Conservation (phyloP, 202 grass and related monocot genomes). For the Hordeum pubiflorum region DNA sequence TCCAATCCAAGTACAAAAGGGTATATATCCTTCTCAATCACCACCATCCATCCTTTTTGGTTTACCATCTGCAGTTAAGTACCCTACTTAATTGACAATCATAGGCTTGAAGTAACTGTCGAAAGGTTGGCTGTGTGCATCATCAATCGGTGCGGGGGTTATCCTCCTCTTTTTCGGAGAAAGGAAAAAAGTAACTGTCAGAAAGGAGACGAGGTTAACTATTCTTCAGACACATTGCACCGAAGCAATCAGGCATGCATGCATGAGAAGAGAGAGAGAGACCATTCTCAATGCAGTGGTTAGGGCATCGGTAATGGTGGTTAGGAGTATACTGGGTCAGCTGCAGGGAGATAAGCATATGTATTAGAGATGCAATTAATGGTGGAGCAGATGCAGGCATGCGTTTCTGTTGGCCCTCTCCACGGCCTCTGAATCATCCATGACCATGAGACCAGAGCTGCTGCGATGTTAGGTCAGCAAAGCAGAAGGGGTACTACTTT, state of each 20-base stretch:
- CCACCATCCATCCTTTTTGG: background rate
- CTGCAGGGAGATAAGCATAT: constrained; percentile 22
- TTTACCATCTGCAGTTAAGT: background rate
- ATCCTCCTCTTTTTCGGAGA: too few relatives aligned
- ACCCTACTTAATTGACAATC: background rate
- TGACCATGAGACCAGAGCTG: constrained; percentile 8
- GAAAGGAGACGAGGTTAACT: background rate
- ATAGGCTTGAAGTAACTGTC: constrained; percentile 4
- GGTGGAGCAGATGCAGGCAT: constrained; percentile 47
- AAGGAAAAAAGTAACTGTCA: background rate
- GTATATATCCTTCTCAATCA: background rate
- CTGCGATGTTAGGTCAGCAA: constrained; percentile 21
- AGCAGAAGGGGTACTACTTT: background rate
- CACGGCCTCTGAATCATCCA: constrained; percentile 25
- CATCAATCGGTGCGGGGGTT: too few relatives aligned
- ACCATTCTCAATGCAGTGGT: constrained; percentile 29
- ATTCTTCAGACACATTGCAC: background rate
- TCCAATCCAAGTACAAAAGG: constrained; percentile 28
- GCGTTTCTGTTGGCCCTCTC: constrained; percentile 26
- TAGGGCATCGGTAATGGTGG: constrained; percentile 28
- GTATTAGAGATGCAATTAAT: background rate
- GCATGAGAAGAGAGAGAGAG: background rate
- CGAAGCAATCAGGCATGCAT: background rate
- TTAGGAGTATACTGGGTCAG: constrained; percentile 20
- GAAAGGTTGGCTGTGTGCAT: too few relatives aligned